Conservation (phyloP, 306 rosid genomes). For the Crataegus laevigata region DNA sequence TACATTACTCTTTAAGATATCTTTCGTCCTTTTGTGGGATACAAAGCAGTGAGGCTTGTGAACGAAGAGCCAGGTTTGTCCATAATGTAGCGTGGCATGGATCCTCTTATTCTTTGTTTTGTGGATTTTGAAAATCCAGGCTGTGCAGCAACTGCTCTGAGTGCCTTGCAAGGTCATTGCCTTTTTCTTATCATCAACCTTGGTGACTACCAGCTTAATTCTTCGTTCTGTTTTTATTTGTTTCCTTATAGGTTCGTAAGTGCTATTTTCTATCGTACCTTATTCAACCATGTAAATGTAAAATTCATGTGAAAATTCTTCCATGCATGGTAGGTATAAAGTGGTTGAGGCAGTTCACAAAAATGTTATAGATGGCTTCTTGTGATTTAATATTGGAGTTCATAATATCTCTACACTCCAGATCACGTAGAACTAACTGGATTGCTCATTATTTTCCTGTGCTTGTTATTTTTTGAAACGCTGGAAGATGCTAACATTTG, state of each 20-base stretch:
- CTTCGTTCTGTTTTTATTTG: neutral
- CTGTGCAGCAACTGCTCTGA: slow-evolving; percentile 84
- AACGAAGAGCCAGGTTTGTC: slow-evolving; percentile 55
- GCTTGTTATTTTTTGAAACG: neutral
- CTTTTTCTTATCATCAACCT: slow-evolving; percentile 6
- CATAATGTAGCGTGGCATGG: slow-evolving; percentile 73
- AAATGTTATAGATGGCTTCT: neutral
- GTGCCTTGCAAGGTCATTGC: slow-evolving; percentile 75
- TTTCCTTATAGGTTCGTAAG: neutral
- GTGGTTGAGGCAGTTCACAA: neutral
- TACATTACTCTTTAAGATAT: slow-evolving; percentile 39
- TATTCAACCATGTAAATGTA: neutral
- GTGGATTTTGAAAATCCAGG: slow-evolving; percentile 84
- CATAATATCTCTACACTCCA: neutral
- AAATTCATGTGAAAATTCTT: neutral
- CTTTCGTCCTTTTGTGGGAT: slow-evolving; percentile 93
- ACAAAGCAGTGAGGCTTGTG: slow-evolving; percentile 86
- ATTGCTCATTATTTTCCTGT: neutral
- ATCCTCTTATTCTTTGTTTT: slow-evolving; percentile 82
- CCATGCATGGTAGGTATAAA: neutral
- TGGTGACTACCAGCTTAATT: neutral
- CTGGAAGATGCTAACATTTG: slow-evolving; percentile 22
- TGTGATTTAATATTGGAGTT: neutral
- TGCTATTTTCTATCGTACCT: neutral
- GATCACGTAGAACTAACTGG: neutral